Evolutionary conservation across 2,329 filamentous ascomycete species (phyloP).

Genomic region (Daldinia sp.): DNA sequence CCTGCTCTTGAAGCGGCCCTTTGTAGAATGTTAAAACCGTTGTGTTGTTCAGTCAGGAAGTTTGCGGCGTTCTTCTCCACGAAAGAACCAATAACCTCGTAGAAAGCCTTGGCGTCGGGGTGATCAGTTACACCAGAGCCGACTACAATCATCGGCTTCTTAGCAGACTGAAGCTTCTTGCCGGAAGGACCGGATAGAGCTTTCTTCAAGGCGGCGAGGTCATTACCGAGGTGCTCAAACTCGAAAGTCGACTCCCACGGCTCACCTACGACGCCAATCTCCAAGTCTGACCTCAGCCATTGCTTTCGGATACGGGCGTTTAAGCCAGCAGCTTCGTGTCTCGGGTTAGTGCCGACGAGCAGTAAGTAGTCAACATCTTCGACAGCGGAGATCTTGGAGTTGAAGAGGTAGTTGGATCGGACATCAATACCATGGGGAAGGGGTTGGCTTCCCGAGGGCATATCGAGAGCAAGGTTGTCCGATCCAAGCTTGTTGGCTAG

Average conservation of each 20-base stretch:
- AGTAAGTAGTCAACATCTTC: constrained; percentile 94
- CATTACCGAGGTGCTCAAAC: constrained; percentile 87
- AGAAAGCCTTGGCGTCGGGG: constrained; percentile 89
- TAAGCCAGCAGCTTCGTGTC: constrained; percentile 93
- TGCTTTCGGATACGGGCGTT: constrained; percentile 98
- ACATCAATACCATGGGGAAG: constrained; percentile 93
- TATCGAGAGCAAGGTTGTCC: constrained; percentile 94
- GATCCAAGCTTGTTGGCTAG: constrained; percentile 96
- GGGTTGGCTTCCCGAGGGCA: constrained; percentile 83
- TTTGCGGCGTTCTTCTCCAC: constrained; percentile 92
- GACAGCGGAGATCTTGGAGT: constrained; percentile 92
- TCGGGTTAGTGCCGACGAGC: constrained; percentile 92
- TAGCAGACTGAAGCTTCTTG: constrained; percentile 88
- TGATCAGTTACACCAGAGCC: constrained; percentile 94
- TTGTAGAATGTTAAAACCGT: constrained; percentile 97
- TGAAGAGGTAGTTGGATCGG: constrained; percentile 95
- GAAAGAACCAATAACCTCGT: constrained; percentile 89
- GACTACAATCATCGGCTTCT: constrained; percentile 96
- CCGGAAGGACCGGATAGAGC: constrained; percentile 89
- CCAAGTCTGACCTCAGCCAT: constrained; percentile 94
- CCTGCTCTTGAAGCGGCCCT: constrained; percentile 91
- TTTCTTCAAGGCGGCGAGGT: constrained; percentile 83
- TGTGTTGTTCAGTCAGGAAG: constrained; percentile 92
- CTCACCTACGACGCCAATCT: constrained; percentile 92
- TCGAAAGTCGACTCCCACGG: constrained; percentile 95